Percentiles rank a stretch among this genome's conserved stretches.
These are phyloP conservation scores for Globisporangium cystogenes DNA, from an alignment of 352 stramenopile genomes.

Conservation along the genomic window DNA sequence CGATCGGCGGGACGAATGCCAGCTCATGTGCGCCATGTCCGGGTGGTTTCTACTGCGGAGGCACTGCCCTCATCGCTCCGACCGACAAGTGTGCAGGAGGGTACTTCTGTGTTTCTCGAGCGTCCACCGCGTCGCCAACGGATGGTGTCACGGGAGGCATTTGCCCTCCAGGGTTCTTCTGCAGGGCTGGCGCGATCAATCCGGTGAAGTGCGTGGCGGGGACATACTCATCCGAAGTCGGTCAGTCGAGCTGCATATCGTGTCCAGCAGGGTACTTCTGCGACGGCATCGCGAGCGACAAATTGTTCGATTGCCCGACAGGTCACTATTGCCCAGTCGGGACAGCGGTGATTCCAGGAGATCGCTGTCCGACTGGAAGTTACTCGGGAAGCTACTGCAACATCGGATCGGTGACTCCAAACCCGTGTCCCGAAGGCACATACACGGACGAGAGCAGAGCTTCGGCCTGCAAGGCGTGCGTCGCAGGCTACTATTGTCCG, in stretches of 20 bases:
- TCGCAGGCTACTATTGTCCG: constrained; percentile 38
- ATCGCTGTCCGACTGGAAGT: constrained; percentile 36
- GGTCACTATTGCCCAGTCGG: constrained; percentile 44
- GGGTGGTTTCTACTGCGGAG: constrained; percentile 45
- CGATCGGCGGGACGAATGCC: constrained; percentile 39
- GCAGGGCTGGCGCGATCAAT: constrained; percentile 32
- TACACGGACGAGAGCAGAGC: constrained; percentile 26
- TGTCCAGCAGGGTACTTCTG: constrained; percentile 71
- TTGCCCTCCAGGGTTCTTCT: constrained; percentile 63
- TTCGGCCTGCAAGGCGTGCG: constrained; percentile 27
- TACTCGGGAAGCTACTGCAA: constrained; percentile 62
- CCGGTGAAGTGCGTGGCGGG: constrained; percentile 40
- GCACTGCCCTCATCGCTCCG: constrained; percentile 36
- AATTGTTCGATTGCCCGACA: constrained; percentile 32
- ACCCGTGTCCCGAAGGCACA: constrained; percentile 34
- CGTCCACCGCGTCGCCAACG: constrained; percentile 37
- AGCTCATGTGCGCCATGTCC: constrained; percentile 65
- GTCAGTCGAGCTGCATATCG: constrained; percentile 21
- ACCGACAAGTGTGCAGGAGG: constrained; percentile 58
- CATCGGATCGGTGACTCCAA: constrained; percentile 23
- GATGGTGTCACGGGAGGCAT: constrained; percentile 34
- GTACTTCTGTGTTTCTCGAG: constrained; percentile 75
- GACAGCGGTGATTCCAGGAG: constrained; percentile 31
- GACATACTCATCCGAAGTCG: constrained; percentile 25
- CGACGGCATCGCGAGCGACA: constrained; percentile 38